phyloP scores from a whole-genome alignment of 2,329 filamentous ascomycete species.

The Lachnellula occidentalis region DNA sequence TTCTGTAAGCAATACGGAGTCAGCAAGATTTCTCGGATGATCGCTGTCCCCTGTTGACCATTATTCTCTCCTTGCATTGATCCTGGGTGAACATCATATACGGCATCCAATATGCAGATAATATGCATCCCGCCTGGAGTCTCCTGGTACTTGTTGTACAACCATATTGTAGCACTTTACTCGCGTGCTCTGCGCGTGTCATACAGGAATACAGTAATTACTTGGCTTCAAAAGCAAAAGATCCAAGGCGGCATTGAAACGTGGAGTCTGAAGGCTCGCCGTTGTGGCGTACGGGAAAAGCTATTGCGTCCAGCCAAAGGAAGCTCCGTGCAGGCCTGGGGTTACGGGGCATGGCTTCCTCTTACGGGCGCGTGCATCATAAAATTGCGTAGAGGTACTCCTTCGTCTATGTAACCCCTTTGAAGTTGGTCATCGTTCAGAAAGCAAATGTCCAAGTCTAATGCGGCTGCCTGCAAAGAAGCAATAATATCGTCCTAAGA shows the following conservation, averaged over 20 bases:
- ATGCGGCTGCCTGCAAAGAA: background rate
- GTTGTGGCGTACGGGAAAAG: background rate
- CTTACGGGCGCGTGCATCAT: conserved; percentile 8
- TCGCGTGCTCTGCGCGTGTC: conserved; percentile 6
- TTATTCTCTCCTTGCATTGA: conserved; percentile 12
- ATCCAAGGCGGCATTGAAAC: background rate
- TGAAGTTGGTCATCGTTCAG: background rate
- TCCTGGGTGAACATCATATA: conserved; percentile 22
- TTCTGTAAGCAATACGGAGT: background rate
- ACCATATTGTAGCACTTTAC: conserved; percentile 6
- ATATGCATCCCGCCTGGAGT: conserved; percentile 10
- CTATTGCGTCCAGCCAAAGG: conserved; percentile 1
- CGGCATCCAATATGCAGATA: conserved; percentile 28
- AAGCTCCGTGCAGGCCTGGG: conserved; percentile 8
- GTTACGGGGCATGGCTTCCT: conserved; percentile 5
- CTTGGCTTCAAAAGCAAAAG: background rate
- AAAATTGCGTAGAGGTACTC: background rate
- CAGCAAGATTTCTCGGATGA: conserved; percentile 21
- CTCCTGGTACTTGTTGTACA: conserved; percentile 13
- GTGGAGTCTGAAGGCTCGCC: background rate
- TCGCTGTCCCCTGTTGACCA: conserved; percentile 17
- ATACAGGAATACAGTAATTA: background rate
- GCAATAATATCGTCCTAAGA: background rate
- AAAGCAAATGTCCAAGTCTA: background rate
- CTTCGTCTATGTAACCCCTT: background rate